Evolutionary conservation across 306 rosid genomes (phyloP), one percentile per base, ranked within the genome.

Genomic region (Vicia faba): DNA sequence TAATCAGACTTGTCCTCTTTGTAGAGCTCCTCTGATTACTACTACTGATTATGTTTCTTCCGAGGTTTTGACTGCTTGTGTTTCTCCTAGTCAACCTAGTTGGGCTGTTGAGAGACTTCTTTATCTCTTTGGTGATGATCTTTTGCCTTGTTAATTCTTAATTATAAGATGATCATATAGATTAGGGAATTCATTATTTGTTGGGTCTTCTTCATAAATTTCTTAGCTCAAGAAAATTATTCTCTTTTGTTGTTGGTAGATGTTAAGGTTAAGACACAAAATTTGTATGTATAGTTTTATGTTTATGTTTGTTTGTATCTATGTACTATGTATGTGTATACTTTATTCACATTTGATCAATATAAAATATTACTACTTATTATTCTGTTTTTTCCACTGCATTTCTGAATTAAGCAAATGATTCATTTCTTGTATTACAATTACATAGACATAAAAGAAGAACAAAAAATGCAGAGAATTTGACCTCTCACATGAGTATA

Each of bases 101-200:
- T 90, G 96, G 96, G 91, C 96, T 5, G 91, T 90, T 11, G 95
- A 90, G 68, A 77, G 96, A 71, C 85, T 90, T 36, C 89, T 87
- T 18, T 90, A 87, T 82, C 89, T 90, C 23, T 90, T 90, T 57
- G 96, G 95, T 31, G 95, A 90, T 20, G 96, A 90, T 82, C 81
- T 89, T 0, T 36, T 74, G 5, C 65, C 84, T 18, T 85, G 67
- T 29, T 70, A 36, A n/a, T n/a, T n/a, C n/a, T n/a, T n/a, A n/a
- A n/a, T n/a, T n/a, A n/a, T n/a, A n/a, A n/a, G n/a, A n/a, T n/a
- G n/a, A n/a, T n/a, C n/a, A n/a, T n/a, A n/a, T n/a, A n/a, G 50
- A 5, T 61, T 39, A 61, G 67, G 67, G 51, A 61, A 61, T 61
- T 61, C 67, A 61, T 61, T 61, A 61, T 61, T 61, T 61, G 51